Percentiles rank a stretch among this genome's conserved stretches.
These are phyloP conservation scores for Coemansia sp. DNA, from an alignment of 192 early-diverging fungal genomes.

Conservation along the genomic window DNA sequence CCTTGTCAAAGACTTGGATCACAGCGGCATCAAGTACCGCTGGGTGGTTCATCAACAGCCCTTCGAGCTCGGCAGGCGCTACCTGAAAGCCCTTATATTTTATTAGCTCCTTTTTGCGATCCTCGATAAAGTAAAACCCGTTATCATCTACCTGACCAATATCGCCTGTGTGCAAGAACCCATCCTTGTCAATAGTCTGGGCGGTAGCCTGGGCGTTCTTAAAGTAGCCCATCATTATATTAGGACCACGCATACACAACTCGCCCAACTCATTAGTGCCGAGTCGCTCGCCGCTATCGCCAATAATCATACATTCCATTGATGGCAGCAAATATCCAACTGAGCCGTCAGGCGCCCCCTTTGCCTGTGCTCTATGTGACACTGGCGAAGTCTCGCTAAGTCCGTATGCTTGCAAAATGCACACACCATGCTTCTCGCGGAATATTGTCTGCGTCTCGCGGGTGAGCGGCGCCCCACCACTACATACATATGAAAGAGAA, in stretches of 20 bases:
- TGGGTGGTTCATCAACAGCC: constrained; percentile 66
- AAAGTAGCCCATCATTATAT: constrained; percentile 84
- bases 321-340: constrained; percentile 72
- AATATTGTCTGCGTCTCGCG: constrained; percentile 62
- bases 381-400: constrained; percentile 63
- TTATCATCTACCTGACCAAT: constrained; percentile 66
- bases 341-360: constrained; percentile 48
- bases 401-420: constrained; percentile 61
- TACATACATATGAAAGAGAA: constrained; percentile 59
- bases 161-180: constrained; percentile 85
- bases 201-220: constrained; percentile 77
- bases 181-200: constrained; percentile 68
- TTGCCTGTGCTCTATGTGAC: constrained; percentile 18
- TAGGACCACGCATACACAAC: constrained; percentile 81
- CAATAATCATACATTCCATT: constrained; percentile 70
- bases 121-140: constrained; percentile 63
- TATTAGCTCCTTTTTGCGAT: constrained; percentile 89
- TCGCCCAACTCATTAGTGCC: constrained; percentile 70
- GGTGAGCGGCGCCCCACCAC: constrained; percentile 79
- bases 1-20: constrained; percentile 59
- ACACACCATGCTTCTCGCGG: constrained; percentile 35
- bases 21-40: constrained; percentile 67
- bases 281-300: constrained; percentile 67
- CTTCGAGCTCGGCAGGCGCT: constrained; percentile 88
- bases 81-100: constrained; percentile 90